phyloP scores from a whole-genome alignment of 345 rosid genomes.

The Sisymbrium altissimum region DNA sequence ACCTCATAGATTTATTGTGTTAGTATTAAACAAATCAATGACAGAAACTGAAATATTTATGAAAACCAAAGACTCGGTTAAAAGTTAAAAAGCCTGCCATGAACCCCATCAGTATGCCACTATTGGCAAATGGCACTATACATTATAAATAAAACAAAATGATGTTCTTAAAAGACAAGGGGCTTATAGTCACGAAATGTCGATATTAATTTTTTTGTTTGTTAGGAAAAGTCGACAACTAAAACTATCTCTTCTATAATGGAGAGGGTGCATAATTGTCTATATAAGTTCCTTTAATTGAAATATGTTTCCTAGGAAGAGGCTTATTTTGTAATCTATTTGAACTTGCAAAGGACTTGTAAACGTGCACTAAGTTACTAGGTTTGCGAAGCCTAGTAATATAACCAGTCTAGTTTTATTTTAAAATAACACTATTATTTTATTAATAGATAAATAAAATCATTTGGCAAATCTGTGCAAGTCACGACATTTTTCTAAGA shows the following conservation, averaged over 20 bases:
- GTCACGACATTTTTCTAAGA: background rate
- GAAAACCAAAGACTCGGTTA: no score
- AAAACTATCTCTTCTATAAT: background rate
- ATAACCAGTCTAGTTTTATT: background rate
- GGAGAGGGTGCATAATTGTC: background rate
- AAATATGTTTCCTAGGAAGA: constrained; percentile 15
- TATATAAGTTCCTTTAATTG: background rate
- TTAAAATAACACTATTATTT: background rate
- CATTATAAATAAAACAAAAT: no score
- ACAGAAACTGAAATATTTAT: no score
- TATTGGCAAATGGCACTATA: no score
- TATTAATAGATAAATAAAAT: background rate
- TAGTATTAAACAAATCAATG: no score
- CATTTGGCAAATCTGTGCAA: background rate
- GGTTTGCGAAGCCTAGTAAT: background rate
- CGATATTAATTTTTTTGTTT: background rate
- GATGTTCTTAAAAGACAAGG: no score
- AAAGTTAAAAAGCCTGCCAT: no score
- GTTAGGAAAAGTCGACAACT: background rate
- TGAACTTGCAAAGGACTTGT: background rate
- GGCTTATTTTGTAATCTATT: background rate
- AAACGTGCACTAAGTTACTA: constrained; percentile 8
- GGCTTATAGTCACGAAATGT: background rate
- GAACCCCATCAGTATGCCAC: no score
- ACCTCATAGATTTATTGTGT: no score